Percentiles rank a stretch among this genome's conserved stretches.
phyloP scores from a whole-genome alignment of 768 basidiomycete species.

The Infundibulicybe gibba region DNA sequence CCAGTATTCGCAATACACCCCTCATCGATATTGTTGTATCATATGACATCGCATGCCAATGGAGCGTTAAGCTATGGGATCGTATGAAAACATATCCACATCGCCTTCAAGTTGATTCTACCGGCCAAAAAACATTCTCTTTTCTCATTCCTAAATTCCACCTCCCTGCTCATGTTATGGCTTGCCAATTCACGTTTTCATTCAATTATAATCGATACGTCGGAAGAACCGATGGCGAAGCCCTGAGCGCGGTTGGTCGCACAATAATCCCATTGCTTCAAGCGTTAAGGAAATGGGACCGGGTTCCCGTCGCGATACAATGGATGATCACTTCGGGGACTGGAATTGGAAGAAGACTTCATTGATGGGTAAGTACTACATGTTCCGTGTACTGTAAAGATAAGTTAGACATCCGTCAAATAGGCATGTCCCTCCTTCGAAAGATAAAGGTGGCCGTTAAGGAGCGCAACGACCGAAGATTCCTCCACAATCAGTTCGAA shows the following conservation, averaged over 20 bases:
- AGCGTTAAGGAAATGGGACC: constrained; percentile 30
- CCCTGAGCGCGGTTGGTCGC: constrained; percentile 25
- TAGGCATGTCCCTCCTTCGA: neutral
- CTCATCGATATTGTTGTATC: constrained; percentile 2
- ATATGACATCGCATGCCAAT: constrained; percentile 7
- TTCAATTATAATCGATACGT: constrained; percentile 19
- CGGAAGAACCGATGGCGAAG: constrained; percentile 29
- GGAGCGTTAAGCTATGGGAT: constrained; percentile 2
- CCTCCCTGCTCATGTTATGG: constrained; percentile 21
- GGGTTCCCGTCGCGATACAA: constrained; percentile 15
- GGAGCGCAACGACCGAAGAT: constrained; percentile 1
- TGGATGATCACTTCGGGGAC: constrained; percentile 25
- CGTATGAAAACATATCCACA: constrained; percentile 2
- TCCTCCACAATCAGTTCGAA: constrained; percentile 4
- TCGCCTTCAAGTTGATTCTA: neutral
- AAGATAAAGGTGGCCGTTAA: constrained; percentile 7
- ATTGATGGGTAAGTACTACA: neutral
- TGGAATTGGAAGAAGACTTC: constrained; percentile 5
- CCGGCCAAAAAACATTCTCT: neutral
- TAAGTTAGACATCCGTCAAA: neutral
- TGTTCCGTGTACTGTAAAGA: neutral
- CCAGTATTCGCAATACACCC: neutral
- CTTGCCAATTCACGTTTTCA: constrained; percentile 22
- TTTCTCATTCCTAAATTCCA: constrained; percentile 34
- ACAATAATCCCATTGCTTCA: constrained; percentile 4